These are phyloP conservation scores for Cytospora mali DNA, from an alignment of 2,329 filamentous ascomycete genomes.

Conservation along the genomic window DNA sequence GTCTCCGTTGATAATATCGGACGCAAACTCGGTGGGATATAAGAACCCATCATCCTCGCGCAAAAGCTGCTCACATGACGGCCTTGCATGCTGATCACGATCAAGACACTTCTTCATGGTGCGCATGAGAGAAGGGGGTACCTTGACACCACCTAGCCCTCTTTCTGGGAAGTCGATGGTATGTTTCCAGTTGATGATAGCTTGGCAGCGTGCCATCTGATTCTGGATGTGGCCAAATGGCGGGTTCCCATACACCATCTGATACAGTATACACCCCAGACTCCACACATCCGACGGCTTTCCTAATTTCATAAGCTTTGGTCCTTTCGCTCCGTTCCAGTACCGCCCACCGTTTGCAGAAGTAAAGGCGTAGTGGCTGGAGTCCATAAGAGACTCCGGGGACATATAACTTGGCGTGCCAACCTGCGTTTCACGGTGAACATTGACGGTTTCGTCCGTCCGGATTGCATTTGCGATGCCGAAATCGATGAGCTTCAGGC, in stretches of 20 bases:
- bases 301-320: conserved; percentile 90
- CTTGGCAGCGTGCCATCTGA: conserved; percentile 82
- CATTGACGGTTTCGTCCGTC: conserved; percentile 93
- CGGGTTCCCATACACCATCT: conserved; percentile 96
- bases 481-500: conserved; percentile 95
- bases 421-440: conserved; percentile 92
- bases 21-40: conserved; percentile 59
- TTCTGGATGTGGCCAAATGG: conserved; percentile 92
- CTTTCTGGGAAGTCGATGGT: conserved; percentile 70
- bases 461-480: conserved; percentile 98
- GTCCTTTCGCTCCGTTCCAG: conserved; percentile 40
- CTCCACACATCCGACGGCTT: conserved; percentile 97
- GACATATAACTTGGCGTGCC: conserved; percentile 99
- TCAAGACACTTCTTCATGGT: conserved; percentile 66
- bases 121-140: conserved; percentile 61
- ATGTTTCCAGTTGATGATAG: conserved; percentile 80
- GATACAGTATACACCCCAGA: conserved; percentile 93
- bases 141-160: conserved; percentile 66
- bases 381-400: conserved; percentile 88
- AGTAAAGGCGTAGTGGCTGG: conserved; percentile 57
- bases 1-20: conserved; percentile 41
- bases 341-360: conserved; percentile 44
- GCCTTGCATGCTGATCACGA: conserved; percentile 63
- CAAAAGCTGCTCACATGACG: conserved; percentile 65
- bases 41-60: conserved; percentile 63